phyloP scores from a whole-genome alignment of 371 early-diverging fungal species.

The Mucor circinelloides region DNA sequence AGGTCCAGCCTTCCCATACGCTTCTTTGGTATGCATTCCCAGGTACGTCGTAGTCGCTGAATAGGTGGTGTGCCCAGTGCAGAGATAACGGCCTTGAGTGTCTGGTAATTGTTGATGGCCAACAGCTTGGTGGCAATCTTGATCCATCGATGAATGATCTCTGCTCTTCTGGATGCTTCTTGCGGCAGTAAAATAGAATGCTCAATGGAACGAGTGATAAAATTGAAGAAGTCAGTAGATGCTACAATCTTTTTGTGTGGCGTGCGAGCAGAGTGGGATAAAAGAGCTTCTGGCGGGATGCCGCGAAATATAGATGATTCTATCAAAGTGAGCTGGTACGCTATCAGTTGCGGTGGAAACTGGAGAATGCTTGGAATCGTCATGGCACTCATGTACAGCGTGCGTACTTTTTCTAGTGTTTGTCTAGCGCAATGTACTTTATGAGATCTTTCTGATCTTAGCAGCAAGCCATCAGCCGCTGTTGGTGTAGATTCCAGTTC shows the following conservation, averaged over 20 bases:
- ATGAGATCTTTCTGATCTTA: conserved; percentile 5
- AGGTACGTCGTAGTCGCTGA: conserved; percentile 67
- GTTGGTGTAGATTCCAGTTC: not conserved
- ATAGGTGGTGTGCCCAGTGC: conserved; percentile 75
- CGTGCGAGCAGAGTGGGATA: conserved; percentile 63
- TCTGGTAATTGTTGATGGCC: conserved; percentile 68
- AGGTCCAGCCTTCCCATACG: conserved; percentile 52
- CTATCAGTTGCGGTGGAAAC: conserved; percentile 65
- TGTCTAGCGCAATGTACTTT: not conserved
- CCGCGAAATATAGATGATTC: conserved; percentile 67
- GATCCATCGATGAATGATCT: conserved; percentile 66
- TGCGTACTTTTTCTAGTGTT: conserved; percentile 47
- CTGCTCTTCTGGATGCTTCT: conserved; percentile 58
- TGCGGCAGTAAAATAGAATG: conserved; percentile 63
- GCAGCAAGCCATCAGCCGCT: not conserved
- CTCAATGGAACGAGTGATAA: conserved; percentile 71
- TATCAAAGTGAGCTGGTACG: conserved; percentile 70
- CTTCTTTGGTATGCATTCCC: conserved; percentile 73
- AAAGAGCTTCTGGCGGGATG: conserved; percentile 59
- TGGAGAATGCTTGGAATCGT: conserved; percentile 56
- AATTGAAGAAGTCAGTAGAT: conserved; percentile 80
- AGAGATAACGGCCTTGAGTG: conserved; percentile 66
- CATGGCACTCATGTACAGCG: conserved; percentile 51
- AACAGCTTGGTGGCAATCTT: conserved; percentile 62
- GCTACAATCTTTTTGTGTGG: conserved; percentile 66